Evolutionary conservation across 2,329 filamentous ascomycete genomes (phyloP).

Genomic region (Hypoxylon sp.): DNA sequence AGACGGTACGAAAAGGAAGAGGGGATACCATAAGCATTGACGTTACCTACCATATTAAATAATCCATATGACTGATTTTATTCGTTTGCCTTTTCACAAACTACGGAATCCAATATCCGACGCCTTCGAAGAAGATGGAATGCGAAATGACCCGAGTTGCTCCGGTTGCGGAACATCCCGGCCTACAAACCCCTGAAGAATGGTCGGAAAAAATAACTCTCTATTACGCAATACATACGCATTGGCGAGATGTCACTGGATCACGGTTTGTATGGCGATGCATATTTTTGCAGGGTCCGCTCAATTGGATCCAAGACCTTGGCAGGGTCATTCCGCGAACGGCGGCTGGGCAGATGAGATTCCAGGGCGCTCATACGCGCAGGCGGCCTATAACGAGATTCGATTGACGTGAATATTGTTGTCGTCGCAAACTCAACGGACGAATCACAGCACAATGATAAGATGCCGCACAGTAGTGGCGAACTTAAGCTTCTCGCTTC

Average conservation of each 20-base stretch:
- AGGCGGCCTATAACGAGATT: slow-evolving; percentile 9
- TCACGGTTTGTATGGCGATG: slow-evolving; percentile 16
- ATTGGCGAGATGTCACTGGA: slow-evolving; percentile 17
- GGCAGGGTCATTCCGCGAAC: slow-evolving; percentile 34
- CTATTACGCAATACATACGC: slow-evolving; percentile 35
- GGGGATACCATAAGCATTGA: slow-evolving; percentile 28
- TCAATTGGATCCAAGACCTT: slow-evolving; percentile 21
- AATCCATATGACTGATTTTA: slow-evolving; percentile 8
- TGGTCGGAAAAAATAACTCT: slow-evolving; percentile 12
- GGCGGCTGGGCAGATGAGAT: slow-evolving; percentile 17
- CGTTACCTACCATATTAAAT: slow-evolving; percentile 13
- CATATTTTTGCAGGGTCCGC: slow-evolving; percentile 33
- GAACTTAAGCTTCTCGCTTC: slow-evolving; percentile 31
- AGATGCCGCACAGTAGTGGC: slow-evolving; percentile 32
- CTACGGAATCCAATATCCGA: slow-evolving; percentile 2
- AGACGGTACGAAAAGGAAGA: slow-evolving; percentile 7
- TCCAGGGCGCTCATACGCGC: slow-evolving; percentile 8
- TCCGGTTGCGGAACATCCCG: slow-evolving; percentile 31
- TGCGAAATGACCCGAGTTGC: slow-evolving; percentile 11
- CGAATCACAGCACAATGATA: slow-evolving; percentile 36
- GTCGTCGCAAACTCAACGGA: slow-evolving; percentile 33
- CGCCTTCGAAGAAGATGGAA: neutral
- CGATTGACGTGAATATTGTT: slow-evolving; percentile 37
- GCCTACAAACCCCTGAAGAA: slow-evolving; percentile 11
- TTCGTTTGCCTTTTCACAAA: neutral